Conservation (phyloP, 495 filamentous ascomycete genomes). For the Alectoria sarmentosa region DNA sequence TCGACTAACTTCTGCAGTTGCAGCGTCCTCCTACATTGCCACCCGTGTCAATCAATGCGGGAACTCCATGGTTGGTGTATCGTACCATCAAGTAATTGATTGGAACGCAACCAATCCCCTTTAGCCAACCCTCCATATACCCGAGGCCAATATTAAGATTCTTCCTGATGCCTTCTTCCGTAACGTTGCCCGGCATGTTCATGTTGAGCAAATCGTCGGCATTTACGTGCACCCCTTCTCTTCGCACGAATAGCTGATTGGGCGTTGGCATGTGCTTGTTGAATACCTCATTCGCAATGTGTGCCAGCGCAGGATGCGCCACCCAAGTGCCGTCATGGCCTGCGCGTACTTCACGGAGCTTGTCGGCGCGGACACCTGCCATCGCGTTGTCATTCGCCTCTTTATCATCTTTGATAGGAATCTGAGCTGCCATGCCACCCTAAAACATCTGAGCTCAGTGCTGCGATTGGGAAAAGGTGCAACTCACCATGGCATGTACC, state of each 20-base stretch:
- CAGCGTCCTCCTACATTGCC: slow-evolving; percentile 71
- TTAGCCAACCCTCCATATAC: slow-evolving; percentile 99
- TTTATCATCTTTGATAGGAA: slow-evolving; percentile 92
- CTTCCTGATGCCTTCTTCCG: slow-evolving; percentile 94
- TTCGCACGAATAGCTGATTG: slow-evolving; percentile 88
- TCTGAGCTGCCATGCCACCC: slow-evolving; percentile 98
- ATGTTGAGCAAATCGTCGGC: slow-evolving; percentile 95
- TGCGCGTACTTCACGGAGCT: slow-evolving; percentile 90
- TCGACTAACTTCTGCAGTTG: slow-evolving; percentile 91
- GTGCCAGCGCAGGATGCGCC: slow-evolving; percentile 86
- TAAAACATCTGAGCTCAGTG: slow-evolving; percentile 25
- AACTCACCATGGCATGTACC: slow-evolving; percentile 81
- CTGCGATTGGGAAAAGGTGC: neutral
- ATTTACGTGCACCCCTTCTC: slow-evolving; percentile 82
- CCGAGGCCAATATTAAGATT: slow-evolving; percentile 94
- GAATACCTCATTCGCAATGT: slow-evolving; percentile 89
- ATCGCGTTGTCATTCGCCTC: slow-evolving; percentile 90
- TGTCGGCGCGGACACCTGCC: slow-evolving; percentile 88
- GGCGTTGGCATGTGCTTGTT: slow-evolving; percentile 99
- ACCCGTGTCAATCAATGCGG: neutral
- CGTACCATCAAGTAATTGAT: slow-evolving; percentile 95
- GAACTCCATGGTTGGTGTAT: neutral
- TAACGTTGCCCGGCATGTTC: slow-evolving; percentile 90
- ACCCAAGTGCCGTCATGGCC: slow-evolving; percentile 98
- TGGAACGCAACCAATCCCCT: slow-evolving; percentile 90